Percentiles rank a stretch among this genome's conserved stretches.
These are phyloP conservation scores for Cephaloascus fragrans DNA, from an alignment of 805 yeast species.

Conservation along the genomic window DNA sequence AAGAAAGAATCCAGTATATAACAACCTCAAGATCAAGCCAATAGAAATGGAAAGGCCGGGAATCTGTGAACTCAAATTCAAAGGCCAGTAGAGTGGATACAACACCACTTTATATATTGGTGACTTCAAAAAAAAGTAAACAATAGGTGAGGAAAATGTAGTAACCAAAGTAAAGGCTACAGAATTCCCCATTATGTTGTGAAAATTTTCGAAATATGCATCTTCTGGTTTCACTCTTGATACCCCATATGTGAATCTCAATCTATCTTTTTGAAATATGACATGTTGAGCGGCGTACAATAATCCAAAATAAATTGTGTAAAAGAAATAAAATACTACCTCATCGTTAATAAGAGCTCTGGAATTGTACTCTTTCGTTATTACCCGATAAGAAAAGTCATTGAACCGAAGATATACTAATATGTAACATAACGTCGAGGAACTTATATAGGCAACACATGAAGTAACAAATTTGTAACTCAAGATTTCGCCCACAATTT, in stretches of 20 bases:
- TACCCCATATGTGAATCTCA: conserved; percentile 35
- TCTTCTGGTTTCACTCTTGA: conserved; percentile 28
- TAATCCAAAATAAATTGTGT: conserved; percentile 26
- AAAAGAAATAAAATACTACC: conserved; percentile 41
- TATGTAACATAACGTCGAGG: conserved; percentile 9
- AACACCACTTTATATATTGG: conserved; percentile 28
- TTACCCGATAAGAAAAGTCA: conserved; percentile 13
- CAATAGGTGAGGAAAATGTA: conserved; percentile 22
- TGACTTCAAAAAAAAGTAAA: conserved; percentile 29
- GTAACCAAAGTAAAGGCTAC: conserved; percentile 18
- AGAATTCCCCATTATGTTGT: conserved; percentile 26
- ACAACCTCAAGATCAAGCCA: conserved; percentile 16
- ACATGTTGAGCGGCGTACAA: conserved; percentile 42
- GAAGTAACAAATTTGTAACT: conserved; percentile 12
- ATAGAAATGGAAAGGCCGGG: conserved; percentile 28
- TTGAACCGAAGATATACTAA: conserved; percentile 10
- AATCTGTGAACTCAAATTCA: conserved; percentile 25
- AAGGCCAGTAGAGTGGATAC: conserved; percentile 15
- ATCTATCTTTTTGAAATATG: conserved; percentile 43
- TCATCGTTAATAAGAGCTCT: conserved; percentile 31
- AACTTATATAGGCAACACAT: conserved; percentile 10
- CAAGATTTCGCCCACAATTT: conserved; percentile 11
- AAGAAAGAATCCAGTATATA: conserved; percentile 21
- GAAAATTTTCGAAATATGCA: conserved; percentile 15
- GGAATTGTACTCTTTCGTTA: conserved; percentile 25